Base-by-base conservation (phyloP, 139 green algal genomes). In the Pseudopediastrum boryanum region DNA sequence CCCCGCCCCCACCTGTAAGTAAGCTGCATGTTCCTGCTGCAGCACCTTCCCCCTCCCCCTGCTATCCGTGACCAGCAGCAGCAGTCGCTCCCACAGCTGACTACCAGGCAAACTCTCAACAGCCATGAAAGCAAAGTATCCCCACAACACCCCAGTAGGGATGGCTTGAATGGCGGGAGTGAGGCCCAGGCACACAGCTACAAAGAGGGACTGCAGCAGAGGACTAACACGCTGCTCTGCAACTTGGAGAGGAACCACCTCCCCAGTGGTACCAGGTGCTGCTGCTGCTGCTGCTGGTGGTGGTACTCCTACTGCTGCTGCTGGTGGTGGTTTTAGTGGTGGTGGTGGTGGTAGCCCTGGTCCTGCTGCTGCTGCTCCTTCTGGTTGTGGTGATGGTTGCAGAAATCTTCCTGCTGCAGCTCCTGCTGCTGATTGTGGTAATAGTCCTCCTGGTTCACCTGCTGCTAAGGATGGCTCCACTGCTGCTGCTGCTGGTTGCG, bases 41-140 rank as follows among this genome's bases (percentile, higher is more conserved):
- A 92, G 61, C 71, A 91, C 44, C 35, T 44, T 8, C 62, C 77
- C 80, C 31, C 81, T 66, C 36, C 74, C 71, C n/a, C 73, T 69
- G 0, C 85, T 84, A 81, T 97, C 92, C 42, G 90, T 95, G 43
- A 87, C 19, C 29, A 96, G 27, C 64, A 95, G 82, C 48, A 94
- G 84, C 27, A 90, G 69, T 2, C 93, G 84, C 58, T 95, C 90
- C 85, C 87, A 95, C 23, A 85, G 56, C 77, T 96, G 91, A 76
- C 79, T 93, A 52, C 90, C 93, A 41, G 88, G 86, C 27, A 98
- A 85, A 10, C 78, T 89, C 61, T 95, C 91, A 0, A 94, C 39
- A 19, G 90, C 93, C 94, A 98, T 97, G 88, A 91, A 97, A 0
- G 89, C 86, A 88, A 98, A 98, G 81, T 96, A 98, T 63, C 90